phyloP scores from a whole-genome alignment of 1,139 yeast species.

The Pichia sp. region DNA sequence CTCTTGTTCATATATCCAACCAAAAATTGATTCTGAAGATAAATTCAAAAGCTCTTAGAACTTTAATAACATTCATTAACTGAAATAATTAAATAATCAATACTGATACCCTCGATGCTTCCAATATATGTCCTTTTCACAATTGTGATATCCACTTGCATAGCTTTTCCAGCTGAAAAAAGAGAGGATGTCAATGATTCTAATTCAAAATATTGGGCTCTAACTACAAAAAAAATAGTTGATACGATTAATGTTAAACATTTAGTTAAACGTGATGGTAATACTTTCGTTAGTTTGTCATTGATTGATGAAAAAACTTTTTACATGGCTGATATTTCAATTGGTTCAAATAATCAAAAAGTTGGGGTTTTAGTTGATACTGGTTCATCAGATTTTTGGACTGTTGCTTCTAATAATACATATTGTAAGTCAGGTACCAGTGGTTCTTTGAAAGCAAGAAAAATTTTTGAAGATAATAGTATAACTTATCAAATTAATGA shows the following conservation, averaged over 20 bases:
- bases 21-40: too few relatives aligned
- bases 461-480: not conserved
- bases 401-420: conserved; percentile 30
- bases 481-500: not conserved
- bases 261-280: conserved; percentile 31
- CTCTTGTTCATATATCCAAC: too few relatives aligned
- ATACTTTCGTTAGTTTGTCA: conserved; percentile 35
- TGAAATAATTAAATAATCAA: not conserved
- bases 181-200: not conserved
- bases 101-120: not conserved
- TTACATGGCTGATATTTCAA: conserved; percentile 41
- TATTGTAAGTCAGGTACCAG: conserved; percentile 23
- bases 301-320: conserved; percentile 41
- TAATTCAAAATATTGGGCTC: conserved; percentile 10
- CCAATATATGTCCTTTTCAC: not conserved
- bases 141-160: not conserved
- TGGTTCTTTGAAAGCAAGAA: conserved; percentile 11
- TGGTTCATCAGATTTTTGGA: conserved; percentile 68
- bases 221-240: conserved; percentile 6
- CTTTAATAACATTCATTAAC: too few relatives aligned
- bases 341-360: conserved; percentile 52
- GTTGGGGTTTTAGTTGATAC: conserved; percentile 56
- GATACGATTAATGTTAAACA: not conserved
- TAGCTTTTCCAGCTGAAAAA: not conserved
- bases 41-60: too few relatives aligned